Percentiles rank a stretch among this genome's conserved stretches.
These are phyloP conservation scores for Nidula microcarpa DNA, from an alignment of 768 basidiomycete species.

Conservation along the genomic window DNA sequence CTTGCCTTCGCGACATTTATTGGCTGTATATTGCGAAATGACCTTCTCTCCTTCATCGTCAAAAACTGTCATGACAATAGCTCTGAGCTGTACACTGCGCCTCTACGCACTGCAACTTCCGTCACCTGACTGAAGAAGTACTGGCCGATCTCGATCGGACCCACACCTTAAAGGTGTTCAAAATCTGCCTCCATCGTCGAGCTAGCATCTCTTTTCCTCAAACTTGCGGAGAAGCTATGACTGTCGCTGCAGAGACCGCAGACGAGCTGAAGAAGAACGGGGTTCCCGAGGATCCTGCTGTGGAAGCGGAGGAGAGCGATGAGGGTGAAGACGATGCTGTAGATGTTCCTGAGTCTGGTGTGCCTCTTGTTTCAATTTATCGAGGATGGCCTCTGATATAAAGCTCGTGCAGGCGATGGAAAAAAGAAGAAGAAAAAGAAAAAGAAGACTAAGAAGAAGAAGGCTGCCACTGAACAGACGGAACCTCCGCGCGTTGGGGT, in stretches of 20 bases:
- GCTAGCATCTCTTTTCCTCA: too few species aligned
- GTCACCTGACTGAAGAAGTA: too few species aligned
- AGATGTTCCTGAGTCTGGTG: constrained; percentile 13
- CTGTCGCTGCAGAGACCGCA: neutral
- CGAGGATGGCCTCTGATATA: too few species aligned
- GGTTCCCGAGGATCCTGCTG: neutral
- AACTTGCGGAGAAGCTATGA: neutral
- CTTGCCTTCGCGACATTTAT: too few species aligned
- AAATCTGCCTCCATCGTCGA: too few species aligned
- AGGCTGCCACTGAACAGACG: constrained; percentile 78
- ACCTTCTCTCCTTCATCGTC: too few species aligned
- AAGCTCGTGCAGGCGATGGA: constrained; percentile 35
- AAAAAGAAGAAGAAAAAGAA: constrained; percentile 95
- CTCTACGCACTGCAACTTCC: too few species aligned
- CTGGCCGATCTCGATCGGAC: too few species aligned
- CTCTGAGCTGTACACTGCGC: too few species aligned
- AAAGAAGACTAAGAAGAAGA: constrained; percentile 86
- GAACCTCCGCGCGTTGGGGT: constrained; percentile 90
- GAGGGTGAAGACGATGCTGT: constrained; percentile 17
- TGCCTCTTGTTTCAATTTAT: neutral
- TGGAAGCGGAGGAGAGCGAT: constrained; percentile 14
- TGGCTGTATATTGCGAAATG: too few species aligned
- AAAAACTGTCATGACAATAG: too few species aligned
- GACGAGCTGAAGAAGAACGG: neutral
- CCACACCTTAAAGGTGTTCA: too few species aligned